phyloP scores from a whole-genome alignment of 768 basidiomycete genomes.

The Lactarius quietus region DNA sequence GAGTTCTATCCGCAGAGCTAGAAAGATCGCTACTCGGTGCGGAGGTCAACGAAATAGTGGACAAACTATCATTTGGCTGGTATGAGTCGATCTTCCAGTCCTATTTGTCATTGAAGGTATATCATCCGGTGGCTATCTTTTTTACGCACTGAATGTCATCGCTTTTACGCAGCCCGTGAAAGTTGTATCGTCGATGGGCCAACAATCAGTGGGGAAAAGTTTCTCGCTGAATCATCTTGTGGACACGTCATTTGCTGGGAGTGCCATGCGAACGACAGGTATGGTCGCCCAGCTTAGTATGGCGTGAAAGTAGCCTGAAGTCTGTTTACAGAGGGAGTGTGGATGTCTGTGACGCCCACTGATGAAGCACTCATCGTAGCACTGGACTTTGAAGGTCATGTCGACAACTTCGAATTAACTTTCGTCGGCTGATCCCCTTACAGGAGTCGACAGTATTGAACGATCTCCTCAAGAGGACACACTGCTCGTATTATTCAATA shows the following conservation, averaged over 20 bases:
- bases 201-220: conserved; percentile 63
- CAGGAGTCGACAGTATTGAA: conserved; percentile 62
- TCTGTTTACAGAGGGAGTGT: conserved; percentile 46
- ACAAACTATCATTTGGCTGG: conserved; percentile 57
- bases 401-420: not conserved
- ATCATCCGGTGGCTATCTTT: not conserved
- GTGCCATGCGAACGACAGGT: conserved; percentile 60
- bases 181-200: conserved; percentile 67
- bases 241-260: conserved; percentile 63
- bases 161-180: conserved; percentile 50
- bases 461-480: conserved; percentile 62
- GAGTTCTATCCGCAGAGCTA: conserved; percentile 45
- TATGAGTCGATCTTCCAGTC: conserved; percentile 62
- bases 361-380: conserved; percentile 52
- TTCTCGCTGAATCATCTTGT: conserved; percentile 57
- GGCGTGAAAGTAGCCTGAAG: not conserved
- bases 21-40: conserved; percentile 57
- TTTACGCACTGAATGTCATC: not conserved
- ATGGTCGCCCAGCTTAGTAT: not conserved
- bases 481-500: conserved; percentile 59
- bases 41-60: conserved; percentile 53
- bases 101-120: conserved; percentile 57
- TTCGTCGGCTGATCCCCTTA: not conserved
- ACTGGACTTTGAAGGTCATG: conserved; percentile 58
- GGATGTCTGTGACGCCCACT: conserved; percentile 66